Evolutionary conservation across 2,329 filamentous ascomycete species (phyloP), one percentile per base, ranked within the genome.

Genomic region (Emmonsia crescens): DNA sequence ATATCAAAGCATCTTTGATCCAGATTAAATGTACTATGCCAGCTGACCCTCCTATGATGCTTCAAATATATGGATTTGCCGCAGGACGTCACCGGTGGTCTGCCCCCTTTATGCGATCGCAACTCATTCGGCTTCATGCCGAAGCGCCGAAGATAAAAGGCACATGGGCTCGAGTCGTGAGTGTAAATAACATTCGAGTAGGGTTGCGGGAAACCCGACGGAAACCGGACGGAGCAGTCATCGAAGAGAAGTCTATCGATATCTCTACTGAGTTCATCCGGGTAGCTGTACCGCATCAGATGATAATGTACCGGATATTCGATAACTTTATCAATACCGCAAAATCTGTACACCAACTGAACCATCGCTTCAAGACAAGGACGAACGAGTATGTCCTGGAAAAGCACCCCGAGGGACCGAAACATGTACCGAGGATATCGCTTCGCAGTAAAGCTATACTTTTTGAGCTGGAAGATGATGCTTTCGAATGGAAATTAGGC

Each of bases 401-500:
- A 19, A 96, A 96, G 74, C 82, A 83, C 10, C 91, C 94, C 0
- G 91, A 96, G 74, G 87, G 83, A 0, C 91, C 95, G 0, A 97
- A 95, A 72, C 80, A 84, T 54, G 86, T 99, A 0, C 94, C 94
- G 1, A 93, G 89, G 70, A 79, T 99, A 27, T 93, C 91, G 0
- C 67, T 99, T 10, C 85, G 91, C 59, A 88, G 88, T 60, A 89
- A 89, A 68, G 89, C 89, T 5, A 80, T 99, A 29, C 77, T 96
- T 2, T 93, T 99, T 63, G 93, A 97, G 70, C 80, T 99, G 42
- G 94, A 99, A 75, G 94, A 99, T 72, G 93, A 94, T 57, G 88
- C 90, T 0, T 99, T 99, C 69, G 94, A 99, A 73, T 99, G 92
- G 89, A 97, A 96, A 72, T 79, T 99, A 10, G 91, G 92, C 19